Conservation (phyloP, 805 yeast species). For the Nakazawaea sp. region DNA sequence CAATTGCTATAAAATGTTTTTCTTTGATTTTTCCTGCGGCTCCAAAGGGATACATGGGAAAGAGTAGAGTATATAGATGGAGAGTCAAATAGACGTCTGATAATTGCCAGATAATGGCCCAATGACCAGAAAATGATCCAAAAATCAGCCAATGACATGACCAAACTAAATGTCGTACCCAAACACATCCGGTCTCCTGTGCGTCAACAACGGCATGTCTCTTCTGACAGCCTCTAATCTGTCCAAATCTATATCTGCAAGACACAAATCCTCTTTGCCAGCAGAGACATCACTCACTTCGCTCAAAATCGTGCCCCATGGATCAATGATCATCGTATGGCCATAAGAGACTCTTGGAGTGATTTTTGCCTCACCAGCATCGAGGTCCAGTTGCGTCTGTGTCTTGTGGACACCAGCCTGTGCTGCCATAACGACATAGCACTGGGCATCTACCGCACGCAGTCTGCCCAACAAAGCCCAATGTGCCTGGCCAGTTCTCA, state of each 20-base stretch:
- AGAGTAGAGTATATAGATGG: too few relatives aligned
- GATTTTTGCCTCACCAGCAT: conserved; percentile 19
- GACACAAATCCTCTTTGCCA: conserved; percentile 33
- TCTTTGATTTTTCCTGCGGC: too few relatives aligned
- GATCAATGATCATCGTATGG: conserved; percentile 79
- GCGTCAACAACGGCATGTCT: conserved; percentile 75
- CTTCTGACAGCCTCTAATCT: conserved; percentile 42
- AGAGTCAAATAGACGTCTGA: too few relatives aligned
- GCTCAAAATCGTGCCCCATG: conserved; percentile 80
- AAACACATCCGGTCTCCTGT: conserved; percentile 59
- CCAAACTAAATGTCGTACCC: conserved; percentile 27
- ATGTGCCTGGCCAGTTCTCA: conserved; percentile 86
- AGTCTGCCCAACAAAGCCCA: conserved; percentile 79
- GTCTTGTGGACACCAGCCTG: conserved; percentile 75
- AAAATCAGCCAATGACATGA: too few relatives aligned
- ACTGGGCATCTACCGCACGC: conserved; percentile 84
- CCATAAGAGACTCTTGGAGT: conserved; percentile 72
- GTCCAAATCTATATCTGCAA: conserved; percentile 62
- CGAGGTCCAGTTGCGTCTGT: conserved; percentile 28
- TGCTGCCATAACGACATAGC: conserved; percentile 84
- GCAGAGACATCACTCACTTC: conserved; percentile 38
- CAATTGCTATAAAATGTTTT: too few relatives aligned
- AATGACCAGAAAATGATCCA: too few relatives aligned
- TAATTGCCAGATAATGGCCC: too few relatives aligned
- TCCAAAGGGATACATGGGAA: too few relatives aligned